Evolutionary conservation across 2,329 filamentous ascomycete genomes (phyloP).

Genomic region (Trichophaea hybrida): DNA sequence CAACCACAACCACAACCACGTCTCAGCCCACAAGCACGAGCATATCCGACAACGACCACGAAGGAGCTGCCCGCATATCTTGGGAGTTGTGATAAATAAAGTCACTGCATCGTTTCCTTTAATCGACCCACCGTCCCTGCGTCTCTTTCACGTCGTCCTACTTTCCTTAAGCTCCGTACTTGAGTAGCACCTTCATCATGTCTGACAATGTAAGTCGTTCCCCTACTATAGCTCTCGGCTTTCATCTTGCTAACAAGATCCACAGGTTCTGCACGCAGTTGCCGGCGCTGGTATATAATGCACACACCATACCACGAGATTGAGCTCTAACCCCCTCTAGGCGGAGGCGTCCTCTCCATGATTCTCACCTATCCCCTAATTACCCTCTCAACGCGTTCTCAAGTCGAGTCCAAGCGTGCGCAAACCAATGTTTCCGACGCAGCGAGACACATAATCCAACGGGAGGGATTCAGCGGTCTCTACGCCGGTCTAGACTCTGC

Average conservation of each 20-base stretch:
- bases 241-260: neutral
- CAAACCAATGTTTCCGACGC: conserved; percentile 73
- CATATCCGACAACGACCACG: neutral
- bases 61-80: too few species aligned
- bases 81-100: too few species aligned
- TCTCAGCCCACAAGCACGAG: neutral
- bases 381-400: conserved; percentile 89
- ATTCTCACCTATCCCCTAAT: conserved; percentile 94
- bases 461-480: conserved; percentile 76
- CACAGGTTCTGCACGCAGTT: conserved; percentile 22
- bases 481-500: conserved; percentile 90
- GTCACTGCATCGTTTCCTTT: neutral
- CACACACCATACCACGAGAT: too few species aligned
- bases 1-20: neutral
- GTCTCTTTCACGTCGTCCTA: neutral
- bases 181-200: neutral
- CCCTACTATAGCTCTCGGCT: neutral
- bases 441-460: conserved; percentile 71
- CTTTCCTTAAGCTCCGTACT: neutral
- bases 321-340: conserved; percentile 30
- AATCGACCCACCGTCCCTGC: neutral
- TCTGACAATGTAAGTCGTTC: neutral
- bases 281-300: conserved; percentile 17
- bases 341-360: conserved; percentile 91
- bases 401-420: conserved; percentile 91